Conservation (phyloP, 129 eudicot genomes). For the Flaveria ramosissima region DNA sequence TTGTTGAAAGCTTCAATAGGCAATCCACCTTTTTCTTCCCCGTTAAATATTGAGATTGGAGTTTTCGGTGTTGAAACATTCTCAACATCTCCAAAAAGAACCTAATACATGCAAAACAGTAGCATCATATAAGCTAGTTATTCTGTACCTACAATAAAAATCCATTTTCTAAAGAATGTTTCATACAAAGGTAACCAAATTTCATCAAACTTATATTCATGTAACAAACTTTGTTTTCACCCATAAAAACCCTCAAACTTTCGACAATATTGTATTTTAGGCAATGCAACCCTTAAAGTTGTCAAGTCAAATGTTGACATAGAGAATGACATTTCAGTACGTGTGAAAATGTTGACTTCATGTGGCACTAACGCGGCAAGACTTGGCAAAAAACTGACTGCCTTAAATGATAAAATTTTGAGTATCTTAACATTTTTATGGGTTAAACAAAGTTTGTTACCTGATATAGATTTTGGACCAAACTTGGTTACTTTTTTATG, state of each 20-base stretch:
- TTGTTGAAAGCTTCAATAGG: constrained; percentile 96
- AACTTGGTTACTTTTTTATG: background rate
- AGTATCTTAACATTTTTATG: background rate
- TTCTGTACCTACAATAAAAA: background rate
- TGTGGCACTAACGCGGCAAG: background rate
- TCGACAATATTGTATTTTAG: background rate
- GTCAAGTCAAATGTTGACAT: background rate
- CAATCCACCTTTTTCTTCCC: constrained; percentile 90
- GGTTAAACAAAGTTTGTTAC: background rate
- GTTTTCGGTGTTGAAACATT: constrained; percentile 62
- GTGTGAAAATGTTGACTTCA: background rate
- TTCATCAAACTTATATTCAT: background rate
- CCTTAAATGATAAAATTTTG: background rate
- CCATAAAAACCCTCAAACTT: background rate
- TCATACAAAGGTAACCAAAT: background rate
- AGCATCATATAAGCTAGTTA: background rate
- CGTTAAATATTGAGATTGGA: constrained; percentile 68
- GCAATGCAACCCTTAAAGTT: background rate
- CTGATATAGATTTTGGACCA: background rate
- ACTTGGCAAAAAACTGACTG: background rate
- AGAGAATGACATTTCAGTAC: background rate
- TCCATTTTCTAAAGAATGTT: constrained; percentile 3
- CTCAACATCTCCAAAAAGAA: constrained; percentile 88
- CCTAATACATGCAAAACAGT: constrained; percentile 45
- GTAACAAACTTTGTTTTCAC: background rate